Evolutionary conservation across 2,329 filamentous ascomycete genomes (phyloP).

Genomic region (Aureobasidium sp.): DNA sequence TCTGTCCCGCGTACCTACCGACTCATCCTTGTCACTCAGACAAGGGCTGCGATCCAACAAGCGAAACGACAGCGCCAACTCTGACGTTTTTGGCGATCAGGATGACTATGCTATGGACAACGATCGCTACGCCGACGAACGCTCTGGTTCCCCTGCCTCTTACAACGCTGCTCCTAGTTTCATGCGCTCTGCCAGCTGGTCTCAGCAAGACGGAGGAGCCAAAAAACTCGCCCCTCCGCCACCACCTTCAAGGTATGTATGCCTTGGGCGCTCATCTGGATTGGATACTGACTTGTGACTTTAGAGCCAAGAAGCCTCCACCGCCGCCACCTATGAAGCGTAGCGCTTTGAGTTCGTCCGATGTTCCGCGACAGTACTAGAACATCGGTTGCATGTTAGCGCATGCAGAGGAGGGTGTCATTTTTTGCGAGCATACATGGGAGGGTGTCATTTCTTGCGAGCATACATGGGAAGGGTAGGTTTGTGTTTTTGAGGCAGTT

Average conservation of each 20-base stretch:
- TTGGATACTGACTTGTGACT: background rate
- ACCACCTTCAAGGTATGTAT: conserved; percentile 44
- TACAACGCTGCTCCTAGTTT: conserved; percentile 33
- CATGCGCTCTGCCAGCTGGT: conserved; percentile 44
- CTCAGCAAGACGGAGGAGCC: conserved; percentile 24
- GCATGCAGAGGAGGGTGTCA: background rate
- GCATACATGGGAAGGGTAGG: background rate
- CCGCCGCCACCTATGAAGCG: conserved; percentile 58
- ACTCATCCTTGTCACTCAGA: conserved; percentile 43
- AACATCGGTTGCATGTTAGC: background rate
- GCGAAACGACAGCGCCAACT: conserved; percentile 26
- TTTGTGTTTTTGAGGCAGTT: background rate
- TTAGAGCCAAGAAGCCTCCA: conserved; percentile 56
- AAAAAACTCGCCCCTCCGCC: conserved; percentile 48
- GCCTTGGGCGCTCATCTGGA: background rate
- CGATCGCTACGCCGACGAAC: conserved; percentile 38
- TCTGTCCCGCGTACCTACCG: conserved; percentile 46
- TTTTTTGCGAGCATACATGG: background rate
- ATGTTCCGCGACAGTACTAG: conserved; percentile 20
- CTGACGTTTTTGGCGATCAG: conserved; percentile 42
- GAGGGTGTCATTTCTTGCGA: background rate
- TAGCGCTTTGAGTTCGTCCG: conserved; percentile 37
- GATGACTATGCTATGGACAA: conserved; percentile 43
- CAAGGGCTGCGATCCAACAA: conserved; percentile 33
- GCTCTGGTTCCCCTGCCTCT: conserved; percentile 46